Evolutionary conservation across 306 rosid species (phyloP).

Genomic region (Oemleria cerasiformis): DNA sequence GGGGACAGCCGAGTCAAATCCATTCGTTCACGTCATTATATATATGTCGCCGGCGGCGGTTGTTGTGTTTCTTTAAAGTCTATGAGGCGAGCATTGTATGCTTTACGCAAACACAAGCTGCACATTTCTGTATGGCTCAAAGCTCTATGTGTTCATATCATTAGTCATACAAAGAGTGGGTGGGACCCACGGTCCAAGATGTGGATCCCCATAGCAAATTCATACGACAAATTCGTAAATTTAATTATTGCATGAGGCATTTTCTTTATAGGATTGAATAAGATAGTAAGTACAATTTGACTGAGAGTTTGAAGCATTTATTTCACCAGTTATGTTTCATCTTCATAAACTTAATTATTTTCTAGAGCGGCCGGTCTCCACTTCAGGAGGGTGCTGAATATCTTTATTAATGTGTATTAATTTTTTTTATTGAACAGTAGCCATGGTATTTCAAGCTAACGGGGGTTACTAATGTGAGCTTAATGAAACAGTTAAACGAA

Average conservation of each 20-base stretch:
- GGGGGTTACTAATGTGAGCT: constrained; percentile 9
- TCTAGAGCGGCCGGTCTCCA: not conserved
- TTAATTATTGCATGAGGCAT: too few relatives aligned
- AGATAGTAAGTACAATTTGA: not conserved
- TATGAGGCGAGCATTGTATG: not conserved
- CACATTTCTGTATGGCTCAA: not conserved
- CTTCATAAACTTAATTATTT: not conserved
- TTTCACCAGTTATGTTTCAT: constrained; percentile 2
- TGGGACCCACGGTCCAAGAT: not conserved
- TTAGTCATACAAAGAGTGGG: not conserved
- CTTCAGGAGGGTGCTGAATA: not conserved
- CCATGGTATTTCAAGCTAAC: not conserved
- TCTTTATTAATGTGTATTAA: not conserved
- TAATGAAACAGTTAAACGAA: constrained; percentile 6
- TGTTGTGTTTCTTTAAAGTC: not conserved
- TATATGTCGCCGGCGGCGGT: not conserved
- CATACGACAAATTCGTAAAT: too few relatives aligned
- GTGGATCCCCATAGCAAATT: too few relatives aligned
- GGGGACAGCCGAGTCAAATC: not conserved
- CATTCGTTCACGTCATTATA: not conserved
- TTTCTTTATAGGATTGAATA: not conserved
- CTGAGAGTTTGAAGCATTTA: not conserved
- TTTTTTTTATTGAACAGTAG: not conserved
- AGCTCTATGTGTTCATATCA: not conserved
- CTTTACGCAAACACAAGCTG: not conserved